Percentiles rank a stretch among this genome's conserved stretches.
Conservation (phyloP, 192 early-diverging fungal species). For the Coemansia guatemalensis region DNA sequence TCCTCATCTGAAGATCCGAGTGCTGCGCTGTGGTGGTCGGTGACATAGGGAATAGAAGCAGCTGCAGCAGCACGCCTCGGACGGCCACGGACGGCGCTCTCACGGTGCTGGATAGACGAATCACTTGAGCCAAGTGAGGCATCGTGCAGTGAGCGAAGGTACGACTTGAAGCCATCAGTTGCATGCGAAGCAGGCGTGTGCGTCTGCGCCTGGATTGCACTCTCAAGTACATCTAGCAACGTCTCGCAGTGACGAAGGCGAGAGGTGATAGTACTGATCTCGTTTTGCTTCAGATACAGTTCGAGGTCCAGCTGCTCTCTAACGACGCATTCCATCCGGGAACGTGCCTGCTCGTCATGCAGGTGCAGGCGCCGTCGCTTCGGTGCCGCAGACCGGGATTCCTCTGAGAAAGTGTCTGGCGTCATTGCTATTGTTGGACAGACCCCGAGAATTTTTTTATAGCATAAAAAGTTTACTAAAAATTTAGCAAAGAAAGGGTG, state of each 20-base stretch:
- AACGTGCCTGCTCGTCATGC: conserved; percentile 25
- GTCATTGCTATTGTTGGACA: neutral
- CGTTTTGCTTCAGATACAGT: conserved; percentile 68
- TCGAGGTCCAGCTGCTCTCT: conserved; percentile 79
- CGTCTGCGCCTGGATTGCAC: conserved; percentile 50
- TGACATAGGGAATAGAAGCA: neutral
- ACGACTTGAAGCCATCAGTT: conserved; percentile 27
- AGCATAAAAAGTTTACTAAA: too few species aligned
- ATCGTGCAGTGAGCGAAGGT: conserved; percentile 15
- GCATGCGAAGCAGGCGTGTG: conserved; percentile 24
- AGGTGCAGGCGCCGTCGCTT: conserved; percentile 14
- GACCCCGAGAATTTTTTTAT: neutral
- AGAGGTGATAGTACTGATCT: conserved; percentile 60
- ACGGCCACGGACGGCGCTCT: neutral
- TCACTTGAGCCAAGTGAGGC: neutral
- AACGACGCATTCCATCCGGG: conserved; percentile 57
- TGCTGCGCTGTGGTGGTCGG: neutral
- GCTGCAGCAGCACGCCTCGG: neutral
- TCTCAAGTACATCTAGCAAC: conserved; percentile 57
- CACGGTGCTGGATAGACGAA: neutral
- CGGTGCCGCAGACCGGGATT: neutral
- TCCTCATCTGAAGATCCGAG: neutral
- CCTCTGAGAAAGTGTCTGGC: neutral
- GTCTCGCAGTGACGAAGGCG: conserved; percentile 64
- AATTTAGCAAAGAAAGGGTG: neutral